Conservation (phyloP, 176 grass and related monocot genomes). For the Cocos nucifera region DNA sequence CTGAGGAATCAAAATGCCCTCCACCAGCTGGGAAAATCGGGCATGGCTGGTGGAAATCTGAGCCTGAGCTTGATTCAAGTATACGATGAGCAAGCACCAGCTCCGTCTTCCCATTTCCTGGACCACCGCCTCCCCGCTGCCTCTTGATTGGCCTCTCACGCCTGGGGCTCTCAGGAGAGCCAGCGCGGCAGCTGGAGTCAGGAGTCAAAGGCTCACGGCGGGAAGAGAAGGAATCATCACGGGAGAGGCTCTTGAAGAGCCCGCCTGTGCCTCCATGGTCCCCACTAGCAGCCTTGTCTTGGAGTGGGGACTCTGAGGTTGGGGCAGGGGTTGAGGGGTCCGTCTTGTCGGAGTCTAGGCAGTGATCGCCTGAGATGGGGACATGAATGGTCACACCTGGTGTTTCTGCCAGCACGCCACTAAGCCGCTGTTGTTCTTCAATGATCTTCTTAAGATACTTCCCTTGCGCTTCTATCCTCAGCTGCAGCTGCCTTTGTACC, state of each 20-base stretch:
- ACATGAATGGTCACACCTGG: background rate
- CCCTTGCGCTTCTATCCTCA: conserved; percentile 44
- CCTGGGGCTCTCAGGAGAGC: conserved; percentile 16
- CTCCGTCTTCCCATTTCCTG: conserved; percentile 2
- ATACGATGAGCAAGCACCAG: conserved; percentile 7
- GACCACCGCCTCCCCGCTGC: background rate
- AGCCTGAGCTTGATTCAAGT: conserved; percentile 11
- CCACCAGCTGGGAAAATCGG: conserved; percentile 3
- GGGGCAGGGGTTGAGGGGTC: conserved; percentile 23
- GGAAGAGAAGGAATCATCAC: conserved; percentile 22
- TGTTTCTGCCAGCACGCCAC: conserved; percentile 22
- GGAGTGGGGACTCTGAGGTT: conserved; percentile 16
- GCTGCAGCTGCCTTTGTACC: conserved; percentile 39
- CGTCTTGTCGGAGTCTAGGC: conserved; percentile 18
- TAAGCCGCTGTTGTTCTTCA: conserved; percentile 28
- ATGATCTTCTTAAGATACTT: conserved; percentile 41
- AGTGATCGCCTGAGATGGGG: background rate
- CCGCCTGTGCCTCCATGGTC: conserved; percentile 3
- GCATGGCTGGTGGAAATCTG: conserved; percentile 11
- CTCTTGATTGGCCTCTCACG: conserved; percentile 19
- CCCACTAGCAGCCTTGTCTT: conserved; percentile 7
- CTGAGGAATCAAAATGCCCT: background rate
- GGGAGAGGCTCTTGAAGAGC: conserved; percentile 17
- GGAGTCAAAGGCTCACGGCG: conserved; percentile 14
- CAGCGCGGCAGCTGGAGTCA: conserved; percentile 23